Base-by-base conservation (phyloP, 1,139 yeast genomes). In the Candida dubliniensis region DNA sequence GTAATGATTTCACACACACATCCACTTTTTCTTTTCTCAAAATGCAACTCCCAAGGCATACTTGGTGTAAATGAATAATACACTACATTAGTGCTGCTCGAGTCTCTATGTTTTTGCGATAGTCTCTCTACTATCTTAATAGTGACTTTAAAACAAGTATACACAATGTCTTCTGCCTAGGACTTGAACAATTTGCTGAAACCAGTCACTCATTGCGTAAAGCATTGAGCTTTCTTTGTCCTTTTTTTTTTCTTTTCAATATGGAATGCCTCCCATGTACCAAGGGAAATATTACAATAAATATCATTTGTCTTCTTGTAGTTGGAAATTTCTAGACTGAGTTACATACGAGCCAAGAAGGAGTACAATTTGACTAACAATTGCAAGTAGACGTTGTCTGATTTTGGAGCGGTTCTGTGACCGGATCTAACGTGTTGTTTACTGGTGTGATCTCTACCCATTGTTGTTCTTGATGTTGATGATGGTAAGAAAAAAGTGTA, bases 361-460 rank as follows among this genome's bases (percentile, higher is more conserved):
- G 97, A 79, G 88, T 91, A 93, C 67, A 93, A 83, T 85, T 91
- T 91, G 75, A 93, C 99, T 79, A 93, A 86, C 73, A 93, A 79
- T 79, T 86, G 87, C 81, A 93, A 83, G 96, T 95, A 93, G 78
- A 91, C 96, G 74, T 93, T 95, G 81, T 93, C 96, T 61, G 98
- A 91, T 84, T 90, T 90, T 79, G 99, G 99, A 76, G 97, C 97
- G 70, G 86, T 79, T 82, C 99, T 91, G 88, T 89, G 96, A 76
- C 96, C 86, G 64, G 85, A 79, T 80, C 91, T 88, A 73, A 81
- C 82, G 86, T 93, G 99, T 79, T 90, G 97, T 79, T 90, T 91
- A 74, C 84, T 75, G 77, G 87, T 82, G 82, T 88, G 96, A 81
- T 93, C 99, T 81, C 87, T 90, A 85, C 98, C 99, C 99, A 93